Conservation (phyloP, 2,329 filamentous ascomycete species). For the Exophiala lecanii-corni region DNA sequence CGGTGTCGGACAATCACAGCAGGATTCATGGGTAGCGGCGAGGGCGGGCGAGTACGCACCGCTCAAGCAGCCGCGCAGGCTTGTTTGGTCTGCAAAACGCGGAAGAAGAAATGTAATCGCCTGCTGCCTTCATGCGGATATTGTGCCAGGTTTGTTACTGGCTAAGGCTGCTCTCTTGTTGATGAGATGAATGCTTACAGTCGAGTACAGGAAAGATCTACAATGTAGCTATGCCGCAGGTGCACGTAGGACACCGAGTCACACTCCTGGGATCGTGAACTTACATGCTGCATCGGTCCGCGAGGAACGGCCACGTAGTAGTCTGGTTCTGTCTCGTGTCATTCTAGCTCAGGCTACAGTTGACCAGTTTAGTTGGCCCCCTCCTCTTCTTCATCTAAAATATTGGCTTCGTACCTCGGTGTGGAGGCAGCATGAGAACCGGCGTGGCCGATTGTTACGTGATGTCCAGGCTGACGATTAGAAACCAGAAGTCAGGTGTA, state of each 20-base stretch:
- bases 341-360: background rate
- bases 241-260: no score
- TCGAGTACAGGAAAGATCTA: background rate
- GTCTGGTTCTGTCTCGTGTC: background rate
- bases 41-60: background rate
- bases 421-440: no score
- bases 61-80: background rate
- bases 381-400: no score
- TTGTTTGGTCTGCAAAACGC: conserved; percentile 13
- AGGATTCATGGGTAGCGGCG: no score
- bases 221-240: background rate
- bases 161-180: no score
- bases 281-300: background rate
- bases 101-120: conserved; percentile 25
- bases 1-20: no score
- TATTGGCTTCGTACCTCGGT: no score
- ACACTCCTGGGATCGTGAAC: background rate
- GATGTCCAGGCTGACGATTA: background rate
- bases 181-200: background rate
- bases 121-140: conserved; percentile 18
- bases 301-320: background rate
- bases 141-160: conserved; percentile 16
- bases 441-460: no score
- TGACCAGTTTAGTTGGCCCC: background rate
- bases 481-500: background rate